These are phyloP conservation scores for Marasmius oreades DNA, from an alignment of 1,284 basidiomycete species.

Conservation along the genomic window DNA sequence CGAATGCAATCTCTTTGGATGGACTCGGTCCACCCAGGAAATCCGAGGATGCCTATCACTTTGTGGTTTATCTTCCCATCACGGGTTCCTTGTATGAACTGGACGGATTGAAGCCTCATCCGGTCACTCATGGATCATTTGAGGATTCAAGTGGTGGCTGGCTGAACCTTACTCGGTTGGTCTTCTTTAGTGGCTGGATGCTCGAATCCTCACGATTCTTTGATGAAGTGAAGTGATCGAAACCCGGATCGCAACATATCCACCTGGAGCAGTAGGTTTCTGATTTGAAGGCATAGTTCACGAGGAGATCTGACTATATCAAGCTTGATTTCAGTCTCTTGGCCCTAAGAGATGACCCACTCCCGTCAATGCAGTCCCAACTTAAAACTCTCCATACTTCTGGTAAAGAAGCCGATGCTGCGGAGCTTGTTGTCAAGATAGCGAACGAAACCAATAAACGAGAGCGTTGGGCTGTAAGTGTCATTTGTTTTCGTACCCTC, in stretches of 20 bases:
- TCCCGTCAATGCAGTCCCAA: constrained; percentile 62
- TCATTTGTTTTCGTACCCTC: constrained; percentile 4
- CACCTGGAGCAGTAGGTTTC: constrained; percentile 71
- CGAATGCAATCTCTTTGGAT: constrained; percentile 78
- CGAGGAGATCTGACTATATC: constrained; percentile 1
- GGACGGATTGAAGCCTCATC: constrained; percentile 78
- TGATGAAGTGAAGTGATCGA: constrained; percentile 73
- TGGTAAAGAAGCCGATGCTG: constrained; percentile 42
- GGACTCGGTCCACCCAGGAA: constrained; percentile 69
- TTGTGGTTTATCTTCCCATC: constrained; percentile 85
- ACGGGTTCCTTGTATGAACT: constrained; percentile 86
- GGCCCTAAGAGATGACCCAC: constrained; percentile 76
- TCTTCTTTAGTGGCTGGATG: constrained; percentile 15
- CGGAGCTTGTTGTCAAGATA: constrained; percentile 58
- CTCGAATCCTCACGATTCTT: neutral
- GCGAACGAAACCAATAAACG: constrained; percentile 77
- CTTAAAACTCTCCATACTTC: constrained; percentile 45
- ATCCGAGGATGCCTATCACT: constrained; percentile 89
- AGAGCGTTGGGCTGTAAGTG: constrained; percentile 74
- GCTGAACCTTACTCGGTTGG: constrained; percentile 73
- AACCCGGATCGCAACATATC: constrained; percentile 83
- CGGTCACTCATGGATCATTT: constrained; percentile 76
- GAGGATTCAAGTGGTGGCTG: constrained; percentile 72
- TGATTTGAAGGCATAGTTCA: constrained; percentile 12
- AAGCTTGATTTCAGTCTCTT: constrained; percentile 91